These are phyloP conservation scores for Hypsizygus ulmarius DNA, from an alignment of 1,284 basidiomycete species.

Conservation along the genomic window DNA sequence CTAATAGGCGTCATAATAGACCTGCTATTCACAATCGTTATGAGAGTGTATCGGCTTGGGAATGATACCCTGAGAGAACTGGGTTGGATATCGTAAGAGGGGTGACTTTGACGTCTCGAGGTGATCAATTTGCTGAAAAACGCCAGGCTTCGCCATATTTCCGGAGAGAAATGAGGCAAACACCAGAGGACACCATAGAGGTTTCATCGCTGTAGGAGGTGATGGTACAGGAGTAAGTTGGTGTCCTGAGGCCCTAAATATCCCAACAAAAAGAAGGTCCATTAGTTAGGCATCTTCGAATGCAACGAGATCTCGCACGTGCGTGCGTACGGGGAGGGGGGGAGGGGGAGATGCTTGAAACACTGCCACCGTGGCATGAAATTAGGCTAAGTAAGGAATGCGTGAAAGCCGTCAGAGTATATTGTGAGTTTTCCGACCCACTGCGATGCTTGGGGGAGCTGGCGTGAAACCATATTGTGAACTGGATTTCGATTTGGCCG, in stretches of 20 bases:
- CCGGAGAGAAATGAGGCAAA: conserved; percentile 5
- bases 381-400: too few relatives aligned
- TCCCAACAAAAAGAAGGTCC: background rate
- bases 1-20: background rate
- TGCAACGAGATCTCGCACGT: conserved; percentile 4
- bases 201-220: conserved; percentile 2
- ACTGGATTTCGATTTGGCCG: too few relatives aligned
- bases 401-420: too few relatives aligned
- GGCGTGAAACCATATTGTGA: too few relatives aligned
- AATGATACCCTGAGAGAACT: conserved; percentile 49
- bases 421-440: too few relatives aligned
- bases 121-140: conserved; percentile 37
- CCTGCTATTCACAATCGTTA: conserved; percentile 45
- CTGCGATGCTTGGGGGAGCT: too few relatives aligned
- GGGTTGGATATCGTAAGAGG: conserved; percentile 45
- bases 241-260: background rate
- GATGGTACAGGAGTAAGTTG: background rate
- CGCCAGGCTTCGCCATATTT: conserved; percentile 22
- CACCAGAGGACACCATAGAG: conserved; percentile 1
- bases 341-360: too few relatives aligned
- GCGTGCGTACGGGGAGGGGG: background rate
- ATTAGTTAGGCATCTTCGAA: conserved; percentile 1
- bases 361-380: too few relatives aligned
- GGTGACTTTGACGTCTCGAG: conserved; percentile 43
- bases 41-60: conserved; percentile 55